Evolutionary conservation across 306 rosid species (phyloP).

Genomic region (Dalbergia oliveri): DNA sequence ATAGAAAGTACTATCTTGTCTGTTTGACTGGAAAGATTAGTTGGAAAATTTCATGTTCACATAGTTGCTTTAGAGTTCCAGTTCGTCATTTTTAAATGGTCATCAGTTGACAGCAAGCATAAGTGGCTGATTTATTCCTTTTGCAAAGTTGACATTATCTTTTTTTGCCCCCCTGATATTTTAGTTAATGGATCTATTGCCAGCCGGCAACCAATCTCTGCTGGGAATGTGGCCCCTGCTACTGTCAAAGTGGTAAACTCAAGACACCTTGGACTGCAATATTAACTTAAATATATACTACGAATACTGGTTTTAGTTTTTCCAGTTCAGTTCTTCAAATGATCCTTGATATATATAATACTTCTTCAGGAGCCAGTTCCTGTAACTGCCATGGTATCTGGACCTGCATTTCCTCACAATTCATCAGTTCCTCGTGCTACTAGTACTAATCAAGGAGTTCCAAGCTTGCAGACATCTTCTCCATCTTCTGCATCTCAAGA

Average conservation of each 20-base stretch:
- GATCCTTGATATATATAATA: constrained; percentile 41
- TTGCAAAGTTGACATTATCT: constrained; percentile 25
- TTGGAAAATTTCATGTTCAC: not conserved
- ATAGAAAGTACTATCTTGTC: not conserved
- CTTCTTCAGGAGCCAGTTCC: constrained; percentile 85
- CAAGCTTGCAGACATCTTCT: constrained; percentile 87
- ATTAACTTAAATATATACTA: constrained; percentile 23
- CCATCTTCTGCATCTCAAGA: constrained; percentile 91
- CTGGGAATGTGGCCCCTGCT: constrained; percentile 76
- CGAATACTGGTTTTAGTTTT: constrained; percentile 17
- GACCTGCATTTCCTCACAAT: constrained; percentile 74
- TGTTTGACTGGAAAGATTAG: not conserved
- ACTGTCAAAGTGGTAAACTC: constrained; percentile 87
- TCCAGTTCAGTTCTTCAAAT: constrained; percentile 17
- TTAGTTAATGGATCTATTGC: constrained; percentile 83
- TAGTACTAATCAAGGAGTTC: constrained; percentile 75
- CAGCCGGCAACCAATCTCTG: constrained; percentile 74
- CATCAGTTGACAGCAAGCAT: constrained; percentile 5
- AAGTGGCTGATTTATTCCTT: constrained; percentile 41
- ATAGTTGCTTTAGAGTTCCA: constrained; percentile 11
- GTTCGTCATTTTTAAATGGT: constrained; percentile 28
- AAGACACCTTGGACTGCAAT: constrained; percentile 23
- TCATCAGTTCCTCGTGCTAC: constrained; percentile 75
- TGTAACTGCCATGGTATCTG: constrained; percentile 76
- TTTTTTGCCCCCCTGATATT: constrained; percentile 28